Percentiles rank a stretch among this genome's conserved stretches.
phyloP scores from a whole-genome alignment of 768 basidiomycete species.

The Termitomyces sp. region DNA sequence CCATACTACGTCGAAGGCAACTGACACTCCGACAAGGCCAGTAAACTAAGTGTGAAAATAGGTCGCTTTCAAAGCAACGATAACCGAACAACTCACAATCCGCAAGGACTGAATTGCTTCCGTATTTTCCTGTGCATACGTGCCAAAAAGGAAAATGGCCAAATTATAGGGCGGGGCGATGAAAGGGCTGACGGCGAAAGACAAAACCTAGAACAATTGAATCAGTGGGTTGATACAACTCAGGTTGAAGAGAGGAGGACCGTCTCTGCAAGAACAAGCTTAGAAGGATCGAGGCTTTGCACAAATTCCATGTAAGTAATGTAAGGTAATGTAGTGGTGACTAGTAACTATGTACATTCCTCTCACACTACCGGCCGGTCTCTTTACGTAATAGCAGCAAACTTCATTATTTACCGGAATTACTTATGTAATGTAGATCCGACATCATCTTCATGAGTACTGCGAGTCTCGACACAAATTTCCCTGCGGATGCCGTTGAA shows the following conservation, averaged over 20 bases:
- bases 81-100: slow-evolving; percentile 39
- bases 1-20: slow-evolving; percentile 73
- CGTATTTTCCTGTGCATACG: slow-evolving; percentile 65
- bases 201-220: slow-evolving; percentile 45
- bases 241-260: slow-evolving; percentile 31
- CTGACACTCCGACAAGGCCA: slow-evolving; percentile 58
- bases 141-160: slow-evolving; percentile 79
- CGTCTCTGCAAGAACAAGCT: slow-evolving; percentile 62
- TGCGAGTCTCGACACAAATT: slow-evolving; percentile 56
- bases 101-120: slow-evolving; percentile 67
- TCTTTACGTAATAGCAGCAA: not conserved
- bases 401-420: too few relatives aligned
- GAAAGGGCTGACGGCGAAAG: slow-evolving; percentile 58
- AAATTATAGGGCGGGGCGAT: slow-evolving; percentile 71
- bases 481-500: slow-evolving; percentile 88
- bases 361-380: not conserved
- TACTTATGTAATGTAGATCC: too few relatives aligned
- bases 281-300: slow-evolving; percentile 70
- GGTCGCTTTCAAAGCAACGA: not conserved
- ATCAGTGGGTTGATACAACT: not conserved
- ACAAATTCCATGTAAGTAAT: slow-evolving; percentile 60
- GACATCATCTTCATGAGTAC: too few relatives aligned
- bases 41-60: slow-evolving; percentile 51
- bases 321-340: not conserved
- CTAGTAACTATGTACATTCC: too few relatives aligned